Conservation (phyloP, 345 rosid genomes). For the Barbarea vulgaris region DNA sequence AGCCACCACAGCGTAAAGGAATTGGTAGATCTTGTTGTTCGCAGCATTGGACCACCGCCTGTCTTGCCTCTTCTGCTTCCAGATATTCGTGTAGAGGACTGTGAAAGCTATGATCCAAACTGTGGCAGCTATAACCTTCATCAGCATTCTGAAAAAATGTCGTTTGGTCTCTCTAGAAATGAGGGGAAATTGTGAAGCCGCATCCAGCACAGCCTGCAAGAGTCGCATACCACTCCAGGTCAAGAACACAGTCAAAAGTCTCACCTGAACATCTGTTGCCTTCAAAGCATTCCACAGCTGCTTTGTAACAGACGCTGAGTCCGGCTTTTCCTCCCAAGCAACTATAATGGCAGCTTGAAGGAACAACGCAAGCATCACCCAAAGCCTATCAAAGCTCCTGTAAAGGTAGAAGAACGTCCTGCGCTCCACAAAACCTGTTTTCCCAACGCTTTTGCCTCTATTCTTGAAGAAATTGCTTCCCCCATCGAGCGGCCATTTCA, state of each 20-base stretch:
- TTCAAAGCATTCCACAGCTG: constrained; percentile 67
- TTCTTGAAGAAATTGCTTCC: constrained; percentile 55
- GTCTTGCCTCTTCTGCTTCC: constrained; percentile 69
- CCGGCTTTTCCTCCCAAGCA: constrained; percentile 62
- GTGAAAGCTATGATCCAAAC: constrained; percentile 70
- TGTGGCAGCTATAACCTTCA: constrained; percentile 67
- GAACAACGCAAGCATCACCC: constrained; percentile 74
- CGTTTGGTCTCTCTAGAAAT: constrained; percentile 78
- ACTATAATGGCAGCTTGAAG: constrained; percentile 76
- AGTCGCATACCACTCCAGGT: constrained; percentile 91
- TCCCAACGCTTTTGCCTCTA: constrained; percentile 61
- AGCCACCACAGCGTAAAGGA: constrained; percentile 65
- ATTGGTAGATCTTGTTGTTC: constrained; percentile 50
- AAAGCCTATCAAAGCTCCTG: constrained; percentile 79
- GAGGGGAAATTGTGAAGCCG: constrained; percentile 59
- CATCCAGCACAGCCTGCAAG: constrained; percentile 79
- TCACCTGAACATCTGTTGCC: constrained; percentile 50
- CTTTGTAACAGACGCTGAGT: constrained; percentile 30
- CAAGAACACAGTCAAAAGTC: constrained; percentile 69
- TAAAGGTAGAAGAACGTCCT: constrained; percentile 82
- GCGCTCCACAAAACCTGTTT: constrained; percentile 92
- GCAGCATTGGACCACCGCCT: constrained; percentile 54
- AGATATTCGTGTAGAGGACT: constrained; percentile 70
- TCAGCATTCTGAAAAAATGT: constrained; percentile 75
- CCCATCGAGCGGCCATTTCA: constrained; percentile 72